These are phyloP conservation scores for Xylariaceae sp. DNA, from an alignment of 2,329 filamentous ascomycete species.

Conservation along the genomic window DNA sequence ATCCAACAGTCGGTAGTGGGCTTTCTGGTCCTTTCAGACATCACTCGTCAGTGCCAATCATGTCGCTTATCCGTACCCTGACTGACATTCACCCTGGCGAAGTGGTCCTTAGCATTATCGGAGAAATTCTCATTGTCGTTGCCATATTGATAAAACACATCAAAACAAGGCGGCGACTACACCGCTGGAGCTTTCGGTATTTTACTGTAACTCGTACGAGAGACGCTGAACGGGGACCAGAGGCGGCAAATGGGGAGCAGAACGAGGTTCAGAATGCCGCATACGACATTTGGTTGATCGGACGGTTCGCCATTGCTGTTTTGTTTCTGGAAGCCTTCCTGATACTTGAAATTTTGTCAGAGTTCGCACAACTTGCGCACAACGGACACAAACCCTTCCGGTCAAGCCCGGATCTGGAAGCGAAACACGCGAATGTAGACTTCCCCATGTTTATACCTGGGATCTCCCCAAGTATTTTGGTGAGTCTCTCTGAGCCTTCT, in stretches of 20 bases:
- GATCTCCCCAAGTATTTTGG: conserved; percentile 26
- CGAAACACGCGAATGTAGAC: conserved; percentile 27
- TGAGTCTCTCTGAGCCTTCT: conserved; percentile 9
- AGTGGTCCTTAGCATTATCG: conserved; percentile 36
- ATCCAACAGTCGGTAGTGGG: conserved; percentile 28
- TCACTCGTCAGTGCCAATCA: conserved; percentile 34
- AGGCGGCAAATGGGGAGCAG: conserved; percentile 16
- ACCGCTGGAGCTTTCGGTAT: conserved; percentile 28
- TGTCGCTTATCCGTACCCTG: not conserved
- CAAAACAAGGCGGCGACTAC: conserved; percentile 32
- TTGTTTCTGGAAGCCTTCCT: conserved; percentile 36
- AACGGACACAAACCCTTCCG: conserved; percentile 26
- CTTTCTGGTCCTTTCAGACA: conserved; percentile 37
- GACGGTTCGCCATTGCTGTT: conserved; percentile 38
- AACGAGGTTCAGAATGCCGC: conserved; percentile 22
- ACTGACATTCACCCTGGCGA: not conserved
- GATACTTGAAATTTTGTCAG: conserved; percentile 32
- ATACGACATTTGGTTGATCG: conserved; percentile 40
- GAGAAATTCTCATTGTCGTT: conserved; percentile 34
- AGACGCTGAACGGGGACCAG: conserved; percentile 3
- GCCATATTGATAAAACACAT: conserved; percentile 40
- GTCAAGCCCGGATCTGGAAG: conserved; percentile 30
- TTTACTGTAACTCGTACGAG: conserved; percentile 24
- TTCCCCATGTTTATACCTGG: conserved; percentile 35
- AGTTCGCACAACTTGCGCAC: conserved; percentile 27